Percentiles rank a stretch among this genome's conserved stretches.
Evolutionary conservation across 176 grass and related monocot species (phyloP).

Genomic region (Otatea glauca): DNA sequence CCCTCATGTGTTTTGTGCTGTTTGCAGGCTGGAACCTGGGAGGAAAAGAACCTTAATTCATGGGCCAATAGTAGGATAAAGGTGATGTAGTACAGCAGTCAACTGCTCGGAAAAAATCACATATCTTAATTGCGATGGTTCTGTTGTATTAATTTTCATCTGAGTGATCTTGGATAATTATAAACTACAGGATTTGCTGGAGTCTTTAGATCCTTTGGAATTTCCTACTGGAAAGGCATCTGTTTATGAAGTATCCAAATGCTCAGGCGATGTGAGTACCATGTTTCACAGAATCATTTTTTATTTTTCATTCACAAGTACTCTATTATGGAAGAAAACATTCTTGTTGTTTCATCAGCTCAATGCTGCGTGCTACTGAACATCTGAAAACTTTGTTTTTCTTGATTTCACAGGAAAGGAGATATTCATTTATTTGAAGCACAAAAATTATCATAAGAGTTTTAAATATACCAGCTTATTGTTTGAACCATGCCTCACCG

Average conservation of each 20-base stretch:
- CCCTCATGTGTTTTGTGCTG: neutral
- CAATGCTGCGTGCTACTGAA: neutral
- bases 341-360: neutral
- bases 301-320: neutral
- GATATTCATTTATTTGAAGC: neutral
- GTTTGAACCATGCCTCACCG: neutral
- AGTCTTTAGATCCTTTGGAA: constrained; percentile 68
- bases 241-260: constrained; percentile 83
- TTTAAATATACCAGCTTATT: neutral
- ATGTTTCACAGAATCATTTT: neutral
- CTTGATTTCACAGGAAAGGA: neutral
- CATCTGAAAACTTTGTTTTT: neutral
- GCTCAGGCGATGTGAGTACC: constrained; percentile 83
- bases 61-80: constrained; percentile 90
- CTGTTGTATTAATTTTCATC: neutral
- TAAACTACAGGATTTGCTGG: constrained; percentile 65
- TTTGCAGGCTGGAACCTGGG: constrained; percentile 97
- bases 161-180: neutral
- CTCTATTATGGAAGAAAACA: neutral
- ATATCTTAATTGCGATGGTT: neutral
- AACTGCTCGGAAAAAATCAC: neutral
- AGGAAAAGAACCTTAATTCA: constrained; percentile 95
- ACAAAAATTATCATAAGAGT: neutral
- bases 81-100: constrained; percentile 37
- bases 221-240: constrained; percentile 79